phyloP scores from a whole-genome alignment of 2,329 filamentous ascomycete genomes.

The Aspergillus sp. region DNA sequence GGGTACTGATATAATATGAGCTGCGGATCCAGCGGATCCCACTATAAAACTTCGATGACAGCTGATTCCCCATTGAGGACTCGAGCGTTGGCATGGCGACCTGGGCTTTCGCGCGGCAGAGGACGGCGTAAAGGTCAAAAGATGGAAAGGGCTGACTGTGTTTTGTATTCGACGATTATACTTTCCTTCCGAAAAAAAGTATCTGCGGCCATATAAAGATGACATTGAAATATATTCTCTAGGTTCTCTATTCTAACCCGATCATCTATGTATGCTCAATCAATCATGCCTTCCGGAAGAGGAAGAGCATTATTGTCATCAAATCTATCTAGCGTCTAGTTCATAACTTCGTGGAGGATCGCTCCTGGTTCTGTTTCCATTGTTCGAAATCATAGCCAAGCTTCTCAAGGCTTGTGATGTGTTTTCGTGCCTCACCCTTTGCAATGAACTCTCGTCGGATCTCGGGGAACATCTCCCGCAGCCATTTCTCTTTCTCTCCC shows the following conservation, averaged over 20 bases:
- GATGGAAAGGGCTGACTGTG: too few species aligned
- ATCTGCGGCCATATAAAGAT: too few species aligned
- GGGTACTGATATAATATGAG: too few species aligned
- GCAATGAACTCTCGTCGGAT: slow-evolving; percentile 72
- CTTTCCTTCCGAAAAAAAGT: too few species aligned
- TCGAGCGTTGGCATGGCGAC: too few species aligned
- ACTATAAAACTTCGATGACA: too few species aligned
- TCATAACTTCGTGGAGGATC: slow-evolving; percentile 1
- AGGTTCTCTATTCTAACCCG: background rate
- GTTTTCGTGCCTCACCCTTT: slow-evolving; percentile 56
- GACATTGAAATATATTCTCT: background rate
- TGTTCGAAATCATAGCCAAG: slow-evolving; percentile 65
- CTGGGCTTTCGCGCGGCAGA: too few species aligned
- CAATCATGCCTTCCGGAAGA: too few species aligned
- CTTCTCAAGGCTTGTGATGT: slow-evolving; percentile 66
- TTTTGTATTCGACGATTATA: background rate
- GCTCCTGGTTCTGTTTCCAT: slow-evolving; percentile 27
- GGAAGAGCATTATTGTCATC: background rate
- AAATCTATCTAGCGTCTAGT: slow-evolving; percentile 1
- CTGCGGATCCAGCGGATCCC: too few species aligned
- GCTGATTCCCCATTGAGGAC: too few species aligned
- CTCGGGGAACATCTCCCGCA: slow-evolving; percentile 64
- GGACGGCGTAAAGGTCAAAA: too few species aligned
- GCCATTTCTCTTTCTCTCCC: slow-evolving; percentile 70
- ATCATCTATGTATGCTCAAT: too few species aligned